Conservation (phyloP, 176 grass and related monocot genomes). For the Oryza nivara region DNA sequence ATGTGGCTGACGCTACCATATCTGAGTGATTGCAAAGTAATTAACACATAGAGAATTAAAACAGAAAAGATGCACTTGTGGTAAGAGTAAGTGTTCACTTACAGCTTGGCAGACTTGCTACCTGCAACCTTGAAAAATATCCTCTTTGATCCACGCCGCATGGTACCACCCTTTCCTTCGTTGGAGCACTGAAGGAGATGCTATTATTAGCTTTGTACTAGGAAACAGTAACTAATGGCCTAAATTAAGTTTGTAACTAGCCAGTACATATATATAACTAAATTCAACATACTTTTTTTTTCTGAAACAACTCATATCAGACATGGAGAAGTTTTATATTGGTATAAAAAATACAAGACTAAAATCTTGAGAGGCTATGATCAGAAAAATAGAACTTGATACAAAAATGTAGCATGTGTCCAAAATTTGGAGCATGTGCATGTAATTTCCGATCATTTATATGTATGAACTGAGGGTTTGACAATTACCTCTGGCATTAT, state of each 20-base stretch:
- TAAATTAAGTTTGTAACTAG: conserved; percentile 37
- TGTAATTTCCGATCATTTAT: too few relatives aligned
- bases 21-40: conserved; percentile 30
- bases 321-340: too few relatives aligned
- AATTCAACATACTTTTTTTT: too few relatives aligned
- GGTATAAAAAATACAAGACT: too few relatives aligned
- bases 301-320: too few relatives aligned
- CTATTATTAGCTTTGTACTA: too few relatives aligned
- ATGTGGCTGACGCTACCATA: conserved; percentile 63
- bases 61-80: background rate
- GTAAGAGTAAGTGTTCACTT: conserved; percentile 34
- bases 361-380: too few relatives aligned
- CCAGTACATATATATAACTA: background rate
- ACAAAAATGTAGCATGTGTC: too few relatives aligned
- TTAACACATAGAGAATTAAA: background rate
- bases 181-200: conserved; percentile 46
- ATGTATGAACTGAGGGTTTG: too few relatives aligned
- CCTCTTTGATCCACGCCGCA: conserved; percentile 75
- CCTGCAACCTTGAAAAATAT: conserved; percentile 63
- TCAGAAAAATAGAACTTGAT: too few relatives aligned
- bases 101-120: conserved; percentile 79
- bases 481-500: conserved; percentile 54
- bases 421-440: too few relatives aligned
- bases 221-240: conserved; percentile 1
- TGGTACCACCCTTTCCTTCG: conserved; percentile 73